Base-by-base conservation (phyloP, 1,284 basidiomycete species). In the Cyathus pygmaeus region DNA sequence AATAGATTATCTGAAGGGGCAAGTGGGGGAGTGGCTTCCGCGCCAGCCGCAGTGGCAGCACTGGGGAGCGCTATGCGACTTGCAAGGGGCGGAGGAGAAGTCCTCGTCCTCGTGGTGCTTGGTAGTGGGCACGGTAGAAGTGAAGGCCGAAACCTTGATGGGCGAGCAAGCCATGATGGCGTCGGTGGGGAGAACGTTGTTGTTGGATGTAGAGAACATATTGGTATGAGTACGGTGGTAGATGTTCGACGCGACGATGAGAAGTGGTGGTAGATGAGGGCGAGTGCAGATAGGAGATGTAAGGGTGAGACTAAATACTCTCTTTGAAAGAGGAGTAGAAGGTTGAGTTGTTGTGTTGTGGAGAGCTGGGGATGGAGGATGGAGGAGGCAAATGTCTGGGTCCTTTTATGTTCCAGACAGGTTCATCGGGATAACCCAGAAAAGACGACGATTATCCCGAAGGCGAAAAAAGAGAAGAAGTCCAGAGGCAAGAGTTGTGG, bases 21-120 rank as follows among this genome's bases (percentile, higher is more conserved):
- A 91, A 71, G 79, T 83, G 44, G 86, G 85, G n/a, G 86, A 77
- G 72, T 92, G 90, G 59, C 79, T 72, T 50, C 89, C 90, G 67
- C 89, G 87, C 81, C 82, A 89, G 65, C 89, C 89, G 64, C 90
- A 92, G 73, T 91, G 89, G 82, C 89, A 90, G 80, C 90, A 92
- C 73, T 91, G 89, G 63, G 90, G 89, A 23, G 85, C 79, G 78
- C 83, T 85, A 64, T 75, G 72, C 74, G 82, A 70, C 63, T 72
- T 55, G 60, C 69, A 72, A 26, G 67, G 59, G 60, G 42, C 63
- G 49, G 68, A 53, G 53, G 67, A 63, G 51, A 56, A 52, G 42
- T 52, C 56, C 49, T 61, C 58, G 24, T 56, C 39, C 52, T 53
- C 46, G 46, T 46, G 59, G 21, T 61, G 50, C 55, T 65, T 33